A percentile compares a stretch with the other conserved stretches of the same genome.
phyloP scores from a whole-genome alignment of 2,329 filamentous ascomycete species.

The Cladosporium sp. region DNA sequence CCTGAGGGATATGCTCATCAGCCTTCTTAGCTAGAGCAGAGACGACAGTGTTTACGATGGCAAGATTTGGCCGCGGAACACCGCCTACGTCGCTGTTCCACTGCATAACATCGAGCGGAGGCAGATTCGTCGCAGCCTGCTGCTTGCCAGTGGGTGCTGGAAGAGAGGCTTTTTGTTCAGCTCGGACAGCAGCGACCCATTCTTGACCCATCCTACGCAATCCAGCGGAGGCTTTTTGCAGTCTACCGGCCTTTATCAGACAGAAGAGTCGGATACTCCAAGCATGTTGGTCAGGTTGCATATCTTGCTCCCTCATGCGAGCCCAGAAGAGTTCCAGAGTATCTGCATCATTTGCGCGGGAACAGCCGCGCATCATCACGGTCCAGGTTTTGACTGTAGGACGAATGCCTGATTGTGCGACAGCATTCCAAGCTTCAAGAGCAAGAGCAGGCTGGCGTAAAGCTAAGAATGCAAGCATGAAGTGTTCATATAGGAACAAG shows the following conservation, averaged over 20 bases:
- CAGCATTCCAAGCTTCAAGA: conserved; percentile 55
- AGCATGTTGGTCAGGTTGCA: conserved; percentile 59
- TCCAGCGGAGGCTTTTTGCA: conserved; percentile 56
- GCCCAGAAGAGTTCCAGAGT: conserved; percentile 65
- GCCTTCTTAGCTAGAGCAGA: conserved; percentile 54
- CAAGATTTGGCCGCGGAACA: conserved; percentile 57
- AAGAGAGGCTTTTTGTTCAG: conserved; percentile 17
- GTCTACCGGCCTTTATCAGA: conserved; percentile 54
- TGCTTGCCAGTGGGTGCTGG: conserved; percentile 3
- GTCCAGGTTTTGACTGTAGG: conserved; percentile 67
- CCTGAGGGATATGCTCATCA: conserved; percentile 46
- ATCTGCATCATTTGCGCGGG: conserved; percentile 53
- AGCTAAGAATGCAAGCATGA: conserved; percentile 46
- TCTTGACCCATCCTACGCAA: conserved; percentile 61
- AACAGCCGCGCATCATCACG: conserved; percentile 68
- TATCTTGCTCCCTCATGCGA: conserved; percentile 54
- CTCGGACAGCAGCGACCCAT: conserved; percentile 48
- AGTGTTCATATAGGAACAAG: conserved; percentile 33
- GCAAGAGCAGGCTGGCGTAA: conserved; percentile 41
- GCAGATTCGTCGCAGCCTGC: not conserved
- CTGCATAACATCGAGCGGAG: conserved; percentile 13
- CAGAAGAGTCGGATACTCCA: conserved; percentile 70
- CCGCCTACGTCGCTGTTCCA: conserved; percentile 30
- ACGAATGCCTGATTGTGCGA: conserved; percentile 50
- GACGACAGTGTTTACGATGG: conserved; percentile 66